These are phyloP conservation scores for Polygonum aviculare DNA, from an alignment of 148 eudicot genomes.

Conservation along the genomic window DNA sequence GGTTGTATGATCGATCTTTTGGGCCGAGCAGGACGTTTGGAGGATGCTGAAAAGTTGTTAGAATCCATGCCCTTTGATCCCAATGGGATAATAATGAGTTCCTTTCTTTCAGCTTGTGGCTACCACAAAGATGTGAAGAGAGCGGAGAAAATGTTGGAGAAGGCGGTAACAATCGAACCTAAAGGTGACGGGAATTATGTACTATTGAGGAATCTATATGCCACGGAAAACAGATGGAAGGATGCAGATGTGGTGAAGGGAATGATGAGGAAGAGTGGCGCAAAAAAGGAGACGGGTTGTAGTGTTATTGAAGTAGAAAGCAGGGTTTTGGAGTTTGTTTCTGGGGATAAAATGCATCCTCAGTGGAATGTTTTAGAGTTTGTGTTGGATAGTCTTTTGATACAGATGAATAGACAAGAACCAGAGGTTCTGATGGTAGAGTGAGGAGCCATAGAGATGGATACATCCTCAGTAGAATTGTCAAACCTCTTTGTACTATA, in stretches of 20 bases:
- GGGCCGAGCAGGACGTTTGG: conserved; percentile 58
- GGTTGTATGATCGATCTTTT: conserved; percentile 75
- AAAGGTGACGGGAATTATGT: conserved; percentile 53
- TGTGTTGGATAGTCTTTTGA: conserved; percentile 23
- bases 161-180: conserved; percentile 34
- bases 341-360: conserved; percentile 50
- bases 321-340: conserved; percentile 49
- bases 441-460: background rate
- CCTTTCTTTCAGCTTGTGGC: conserved; percentile 69
- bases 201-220: conserved; percentile 62
- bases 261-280: conserved; percentile 44
- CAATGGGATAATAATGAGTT: conserved; percentile 64
- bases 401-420: conserved; percentile 35
- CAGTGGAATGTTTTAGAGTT: conserved; percentile 26
- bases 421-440: background rate
- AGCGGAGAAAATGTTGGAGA: conserved; percentile 52
- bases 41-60: conserved; percentile 69
- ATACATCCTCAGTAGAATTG: too few species aligned
- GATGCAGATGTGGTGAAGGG: conserved; percentile 58
- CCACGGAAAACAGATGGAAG: conserved; percentile 58
- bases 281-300: conserved; percentile 70
- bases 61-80: conserved; percentile 66
- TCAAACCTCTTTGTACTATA: too few species aligned
- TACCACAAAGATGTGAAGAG: conserved; percentile 42
- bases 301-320: conserved; percentile 60